Evolutionary conservation across 139 green algal genomes (phyloP).

Genomic region (Tetradesmus lagerheimii): DNA sequence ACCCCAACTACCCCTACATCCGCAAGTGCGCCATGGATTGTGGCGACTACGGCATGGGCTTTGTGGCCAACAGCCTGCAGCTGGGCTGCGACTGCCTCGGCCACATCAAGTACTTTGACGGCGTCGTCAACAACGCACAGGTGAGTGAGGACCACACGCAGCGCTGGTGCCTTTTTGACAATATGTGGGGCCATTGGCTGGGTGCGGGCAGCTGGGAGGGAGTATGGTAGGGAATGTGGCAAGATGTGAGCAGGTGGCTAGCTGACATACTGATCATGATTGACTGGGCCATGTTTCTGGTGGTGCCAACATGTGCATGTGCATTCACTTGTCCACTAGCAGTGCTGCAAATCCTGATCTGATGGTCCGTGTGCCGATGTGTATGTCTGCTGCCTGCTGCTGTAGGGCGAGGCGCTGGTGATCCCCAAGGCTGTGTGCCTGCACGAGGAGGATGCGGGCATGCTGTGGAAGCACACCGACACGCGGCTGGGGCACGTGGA

Average conservation of each 20-base stretch:
- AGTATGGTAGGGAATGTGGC: too few species aligned
- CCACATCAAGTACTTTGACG: slow-evolving; percentile 90
- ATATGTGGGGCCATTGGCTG: too few species aligned
- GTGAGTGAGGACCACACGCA: not conserved
- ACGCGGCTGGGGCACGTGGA: slow-evolving; percentile 66
- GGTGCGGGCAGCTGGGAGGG: too few species aligned
- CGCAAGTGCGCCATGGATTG: slow-evolving; percentile 92
- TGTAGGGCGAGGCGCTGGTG: slow-evolving; percentile 63
- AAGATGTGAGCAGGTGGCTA: too few species aligned
- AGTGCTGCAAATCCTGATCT: too few species aligned
- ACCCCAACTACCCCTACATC: slow-evolving; percentile 72
- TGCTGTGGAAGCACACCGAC: slow-evolving; percentile 92
- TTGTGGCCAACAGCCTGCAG: slow-evolving; percentile 72
- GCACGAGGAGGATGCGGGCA: slow-evolving; percentile 91
- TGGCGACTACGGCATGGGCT: slow-evolving; percentile 61
- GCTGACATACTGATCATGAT: too few species aligned
- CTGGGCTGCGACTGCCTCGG: slow-evolving; percentile 94
- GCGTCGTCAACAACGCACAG: slow-evolving; percentile 77
- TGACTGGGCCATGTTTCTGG: too few species aligned
- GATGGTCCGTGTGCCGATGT: too few species aligned
- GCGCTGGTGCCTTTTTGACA: not conserved
- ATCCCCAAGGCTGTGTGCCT: slow-evolving; percentile 89
- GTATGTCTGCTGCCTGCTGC: not conserved
- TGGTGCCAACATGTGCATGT: too few species aligned
- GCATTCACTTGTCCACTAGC: too few species aligned